These are phyloP conservation scores for Secale cereale DNA, from an alignment of 176 grass and related monocot species.

Conservation along the genomic window DNA sequence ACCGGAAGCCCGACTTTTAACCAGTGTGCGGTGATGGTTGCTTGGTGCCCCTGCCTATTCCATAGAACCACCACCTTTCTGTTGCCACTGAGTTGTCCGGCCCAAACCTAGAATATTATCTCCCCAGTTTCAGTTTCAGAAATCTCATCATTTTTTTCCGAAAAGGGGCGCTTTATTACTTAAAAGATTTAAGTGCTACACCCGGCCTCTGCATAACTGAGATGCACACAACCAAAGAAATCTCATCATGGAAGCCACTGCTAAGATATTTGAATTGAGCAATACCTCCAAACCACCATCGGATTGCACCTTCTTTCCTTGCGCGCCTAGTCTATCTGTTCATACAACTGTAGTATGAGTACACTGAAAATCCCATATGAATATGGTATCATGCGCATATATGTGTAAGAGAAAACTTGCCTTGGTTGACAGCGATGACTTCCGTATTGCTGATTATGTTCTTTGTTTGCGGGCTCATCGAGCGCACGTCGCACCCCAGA, in stretches of 20 bases:
- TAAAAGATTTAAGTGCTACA: too few relatives aligned
- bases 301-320: conserved; percentile 87
- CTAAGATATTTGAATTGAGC: not conserved
- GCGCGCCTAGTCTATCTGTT: conserved; percentile 77
- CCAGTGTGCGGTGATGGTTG: conserved; percentile 64
- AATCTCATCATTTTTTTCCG: too few relatives aligned
- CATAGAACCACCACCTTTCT: conserved; percentile 78
- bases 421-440: conserved; percentile 92
- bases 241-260: not conserved
- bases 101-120: conserved; percentile 62
- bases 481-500: conserved; percentile 77
- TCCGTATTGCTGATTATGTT: conserved; percentile 71
- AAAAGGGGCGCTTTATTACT: too few relatives aligned
- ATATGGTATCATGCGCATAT: not conserved
- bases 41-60: conserved; percentile 60
- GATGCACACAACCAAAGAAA: too few relatives aligned
- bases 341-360: not conserved
- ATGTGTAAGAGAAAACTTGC: conserved; percentile 22
- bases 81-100: conserved; percentile 54
- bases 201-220: too few relatives aligned
- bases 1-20: conserved; percentile 50
- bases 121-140: not conserved
- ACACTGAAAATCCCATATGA: not conserved
- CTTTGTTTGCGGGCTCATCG: conserved; percentile 71
- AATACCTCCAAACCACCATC: conserved; percentile 55